These are phyloP conservation scores for Saccharomyces hybrid DNA, from an alignment of 1,139 yeast species.

Conservation along the genomic window DNA sequence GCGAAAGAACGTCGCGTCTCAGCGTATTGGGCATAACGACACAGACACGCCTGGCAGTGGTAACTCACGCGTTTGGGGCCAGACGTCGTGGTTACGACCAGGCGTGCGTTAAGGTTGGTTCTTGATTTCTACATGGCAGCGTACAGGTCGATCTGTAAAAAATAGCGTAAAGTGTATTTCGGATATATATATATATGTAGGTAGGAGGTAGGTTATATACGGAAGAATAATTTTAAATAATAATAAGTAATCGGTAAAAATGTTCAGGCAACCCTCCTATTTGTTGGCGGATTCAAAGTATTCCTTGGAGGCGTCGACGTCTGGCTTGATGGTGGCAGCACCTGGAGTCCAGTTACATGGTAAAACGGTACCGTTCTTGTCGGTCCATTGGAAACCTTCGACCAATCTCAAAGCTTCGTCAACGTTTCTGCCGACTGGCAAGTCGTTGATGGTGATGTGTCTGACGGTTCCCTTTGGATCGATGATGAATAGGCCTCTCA, in stretches of 20 bases:
- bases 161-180: not conserved
- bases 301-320: slow-evolving; percentile 62
- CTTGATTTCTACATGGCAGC: not conserved
- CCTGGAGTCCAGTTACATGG: slow-evolving; percentile 99
- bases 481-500: slow-evolving; percentile 95
- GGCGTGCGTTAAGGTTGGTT: not conserved
- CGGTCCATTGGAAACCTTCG: slow-evolving; percentile 98
- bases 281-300: slow-evolving; percentile 29
- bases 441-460: slow-evolving; percentile 95
- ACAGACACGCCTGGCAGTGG: not conserved
- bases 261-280: slow-evolving; percentile 4
- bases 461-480: slow-evolving; percentile 92
- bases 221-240: not conserved
- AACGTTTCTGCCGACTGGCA: slow-evolving; percentile 98
- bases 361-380: slow-evolving; percentile 96
- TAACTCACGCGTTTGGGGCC: not conserved
- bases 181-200: not conserved
- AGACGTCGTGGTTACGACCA: not conserved
- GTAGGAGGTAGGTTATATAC: not conserved
- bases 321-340: slow-evolving; percentile 87
- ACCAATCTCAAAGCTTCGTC: slow-evolving; percentile 95
- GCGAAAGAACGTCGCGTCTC: not conserved
- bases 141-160: not conserved
- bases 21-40: not conserved
- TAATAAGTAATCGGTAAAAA: too few relatives aligned